Evolutionary conservation across 805 yeast genomes (phyloP).

Genomic region (Barnettozyma sp.): DNA sequence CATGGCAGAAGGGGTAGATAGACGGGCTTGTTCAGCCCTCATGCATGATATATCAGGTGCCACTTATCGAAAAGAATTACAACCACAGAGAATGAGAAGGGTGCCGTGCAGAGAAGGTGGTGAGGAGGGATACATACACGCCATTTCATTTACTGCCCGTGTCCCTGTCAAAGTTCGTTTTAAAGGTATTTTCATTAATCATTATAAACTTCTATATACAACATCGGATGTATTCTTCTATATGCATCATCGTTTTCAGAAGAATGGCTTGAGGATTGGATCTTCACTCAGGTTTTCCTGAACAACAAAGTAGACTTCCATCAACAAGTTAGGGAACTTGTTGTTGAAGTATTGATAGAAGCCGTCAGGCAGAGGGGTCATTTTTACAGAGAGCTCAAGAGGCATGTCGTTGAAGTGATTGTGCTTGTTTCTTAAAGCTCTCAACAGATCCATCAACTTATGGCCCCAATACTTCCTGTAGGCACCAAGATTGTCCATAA

Average conservation of each 20-base stretch:
- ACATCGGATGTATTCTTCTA: not conserved
- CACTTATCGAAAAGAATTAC: too few species aligned
- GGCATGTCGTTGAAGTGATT: slow-evolving; percentile 94
- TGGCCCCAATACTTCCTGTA: slow-evolving; percentile 81
- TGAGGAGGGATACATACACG: too few species aligned
- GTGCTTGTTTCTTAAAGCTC: slow-evolving; percentile 89
- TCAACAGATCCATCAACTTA: slow-evolving; percentile 73
- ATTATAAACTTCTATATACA: slow-evolving; percentile 1
- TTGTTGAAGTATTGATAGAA: slow-evolving; percentile 69
- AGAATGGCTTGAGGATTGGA: slow-evolving; percentile 45
- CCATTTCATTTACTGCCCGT: too few species aligned
- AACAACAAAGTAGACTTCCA: slow-evolving; percentile 66
- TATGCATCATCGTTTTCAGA: slow-evolving; percentile 19
- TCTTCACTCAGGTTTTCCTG: slow-evolving; percentile 54
- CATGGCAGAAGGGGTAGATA: slow-evolving; percentile 2
- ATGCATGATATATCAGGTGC: too few species aligned
- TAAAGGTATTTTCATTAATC: not conserved
- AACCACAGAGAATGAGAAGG: too few species aligned
- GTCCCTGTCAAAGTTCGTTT: too few species aligned
- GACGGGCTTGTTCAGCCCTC: too few species aligned
- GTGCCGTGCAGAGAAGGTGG: too few species aligned
- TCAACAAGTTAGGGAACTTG: slow-evolving; percentile 71
- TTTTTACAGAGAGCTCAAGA: slow-evolving; percentile 46
- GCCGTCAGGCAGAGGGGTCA: slow-evolving; percentile 81
- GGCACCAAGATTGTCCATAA: slow-evolving; percentile 80